Conservation (phyloP, 2,329 filamentous ascomycete genomes). For the Stemphylium lycopersici region DNA sequence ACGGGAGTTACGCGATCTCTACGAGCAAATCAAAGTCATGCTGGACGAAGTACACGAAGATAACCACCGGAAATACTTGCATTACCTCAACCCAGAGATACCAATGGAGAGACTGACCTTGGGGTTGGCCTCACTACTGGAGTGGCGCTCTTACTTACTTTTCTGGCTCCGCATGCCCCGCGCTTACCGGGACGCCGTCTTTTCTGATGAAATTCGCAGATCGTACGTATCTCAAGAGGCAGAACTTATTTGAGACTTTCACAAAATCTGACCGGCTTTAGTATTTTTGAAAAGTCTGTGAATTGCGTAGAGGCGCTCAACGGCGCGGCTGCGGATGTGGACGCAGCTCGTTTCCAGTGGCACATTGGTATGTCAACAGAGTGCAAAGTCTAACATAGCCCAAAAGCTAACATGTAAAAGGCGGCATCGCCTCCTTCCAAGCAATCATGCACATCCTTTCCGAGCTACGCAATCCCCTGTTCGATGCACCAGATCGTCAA, state of each 20-base stretch:
- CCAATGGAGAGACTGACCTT: conserved; percentile 41
- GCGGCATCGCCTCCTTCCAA: conserved; percentile 44
- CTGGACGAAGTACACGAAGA: conserved; percentile 45
- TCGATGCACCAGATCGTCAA: conserved; percentile 43
- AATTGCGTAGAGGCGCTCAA: conserved; percentile 48
- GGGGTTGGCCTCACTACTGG: conserved; percentile 40
- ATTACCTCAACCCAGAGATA: conserved; percentile 39
- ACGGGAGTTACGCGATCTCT: conserved; percentile 41
- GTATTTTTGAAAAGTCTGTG: conserved; percentile 49
- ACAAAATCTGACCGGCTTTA: conserved; percentile 14
- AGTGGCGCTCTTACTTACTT: conserved; percentile 47
- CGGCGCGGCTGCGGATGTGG: conserved; percentile 41
- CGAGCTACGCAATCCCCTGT: conserved; percentile 47
- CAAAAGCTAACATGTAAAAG: conserved; percentile 21
- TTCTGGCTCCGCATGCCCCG: conserved; percentile 50
- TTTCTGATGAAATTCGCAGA: conserved; percentile 42
- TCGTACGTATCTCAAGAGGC: conserved; percentile 31
- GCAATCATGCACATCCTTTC: conserved; percentile 49
- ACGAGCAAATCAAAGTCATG: conserved; percentile 46
- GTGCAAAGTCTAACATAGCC: neutral
- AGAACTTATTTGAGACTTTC: neutral
- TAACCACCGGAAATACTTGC: conserved; percentile 40
- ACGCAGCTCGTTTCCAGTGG: conserved; percentile 48
- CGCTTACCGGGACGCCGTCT: conserved; percentile 45
- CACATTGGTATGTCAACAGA: conserved; percentile 39